Conservation (phyloP, 75 land plant genomes). For the Selaginella tamariscina region DNA sequence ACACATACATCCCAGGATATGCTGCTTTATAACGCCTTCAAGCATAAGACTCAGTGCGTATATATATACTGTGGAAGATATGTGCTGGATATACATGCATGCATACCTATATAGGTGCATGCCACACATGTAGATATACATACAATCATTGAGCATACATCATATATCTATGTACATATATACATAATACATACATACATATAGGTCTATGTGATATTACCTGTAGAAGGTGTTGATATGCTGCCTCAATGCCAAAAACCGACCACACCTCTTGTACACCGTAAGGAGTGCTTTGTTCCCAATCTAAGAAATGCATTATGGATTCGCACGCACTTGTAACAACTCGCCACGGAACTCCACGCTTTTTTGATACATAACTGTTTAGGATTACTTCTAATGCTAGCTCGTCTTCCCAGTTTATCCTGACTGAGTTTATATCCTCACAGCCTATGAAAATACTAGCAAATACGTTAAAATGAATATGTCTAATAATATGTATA, state of each 20-base stretch:
- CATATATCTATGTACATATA: background rate
- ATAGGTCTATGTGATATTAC: background rate
- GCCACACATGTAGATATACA: too few relatives aligned
- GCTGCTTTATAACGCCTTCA: too few relatives aligned
- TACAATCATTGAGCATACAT: too few relatives aligned
- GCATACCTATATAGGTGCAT: too few relatives aligned
- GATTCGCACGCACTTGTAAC: background rate
- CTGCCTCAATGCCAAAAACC: background rate
- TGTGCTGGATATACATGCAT: too few relatives aligned
- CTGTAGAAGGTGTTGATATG: background rate
- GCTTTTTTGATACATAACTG: background rate
- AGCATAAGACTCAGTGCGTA: too few relatives aligned
- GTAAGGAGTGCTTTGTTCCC: background rate
- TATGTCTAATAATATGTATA: too few relatives aligned
- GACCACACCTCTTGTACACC: background rate
- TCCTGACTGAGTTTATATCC: background rate
- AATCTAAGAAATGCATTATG: background rate
- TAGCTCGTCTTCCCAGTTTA: conserved; percentile 1
- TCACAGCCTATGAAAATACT: too few relatives aligned
- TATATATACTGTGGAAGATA: too few relatives aligned
- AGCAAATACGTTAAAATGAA: too few relatives aligned
- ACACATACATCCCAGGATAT: too few relatives aligned
- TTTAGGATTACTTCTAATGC: background rate
- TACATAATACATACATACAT: background rate
- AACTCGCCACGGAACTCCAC: background rate